These are phyloP conservation scores for Sonneratia caseolaris DNA, from an alignment of 345 rosid species.

Conservation along the genomic window DNA sequence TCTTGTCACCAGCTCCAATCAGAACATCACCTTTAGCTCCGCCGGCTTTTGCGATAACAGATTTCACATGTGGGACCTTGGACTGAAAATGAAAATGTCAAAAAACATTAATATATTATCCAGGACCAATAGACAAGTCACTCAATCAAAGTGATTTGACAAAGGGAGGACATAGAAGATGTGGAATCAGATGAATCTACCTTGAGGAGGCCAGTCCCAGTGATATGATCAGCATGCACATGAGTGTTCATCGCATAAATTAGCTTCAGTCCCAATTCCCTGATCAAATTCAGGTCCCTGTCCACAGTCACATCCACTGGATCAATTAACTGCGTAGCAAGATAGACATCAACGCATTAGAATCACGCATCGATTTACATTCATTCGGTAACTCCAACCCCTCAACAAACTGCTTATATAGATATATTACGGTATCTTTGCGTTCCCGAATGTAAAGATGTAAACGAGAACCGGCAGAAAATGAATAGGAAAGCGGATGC, in stretches of 20 bases:
- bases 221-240: slow-evolving; percentile 97
- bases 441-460: not conserved
- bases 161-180: not conserved
- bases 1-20: slow-evolving; percentile 58
- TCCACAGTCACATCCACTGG: slow-evolving; percentile 88
- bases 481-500: not conserved
- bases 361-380: too few species aligned
- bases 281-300: slow-evolving; percentile 61
- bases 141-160: too few species aligned
- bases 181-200: slow-evolving; percentile 18
- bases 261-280: slow-evolving; percentile 70
- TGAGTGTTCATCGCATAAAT: slow-evolving; percentile 83
- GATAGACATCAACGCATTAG: not conserved
- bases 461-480: not conserved
- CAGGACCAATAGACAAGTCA: not conserved
- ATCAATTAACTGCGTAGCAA: slow-evolving; percentile 61
- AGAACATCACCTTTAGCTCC: slow-evolving; percentile 71
- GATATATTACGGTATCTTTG: too few species aligned
- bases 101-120: not conserved
- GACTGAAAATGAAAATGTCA: slow-evolving; percentile 25
- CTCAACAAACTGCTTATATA: too few species aligned
- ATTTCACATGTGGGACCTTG: slow-evolving; percentile 48
- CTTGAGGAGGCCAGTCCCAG: slow-evolving; percentile 84
- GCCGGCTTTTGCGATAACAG: slow-evolving; percentile 74
- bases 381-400: too few species aligned